phyloP scores from a whole-genome alignment of 2,329 filamentous ascomycete species.

The Stemphylium lycopersici region DNA sequence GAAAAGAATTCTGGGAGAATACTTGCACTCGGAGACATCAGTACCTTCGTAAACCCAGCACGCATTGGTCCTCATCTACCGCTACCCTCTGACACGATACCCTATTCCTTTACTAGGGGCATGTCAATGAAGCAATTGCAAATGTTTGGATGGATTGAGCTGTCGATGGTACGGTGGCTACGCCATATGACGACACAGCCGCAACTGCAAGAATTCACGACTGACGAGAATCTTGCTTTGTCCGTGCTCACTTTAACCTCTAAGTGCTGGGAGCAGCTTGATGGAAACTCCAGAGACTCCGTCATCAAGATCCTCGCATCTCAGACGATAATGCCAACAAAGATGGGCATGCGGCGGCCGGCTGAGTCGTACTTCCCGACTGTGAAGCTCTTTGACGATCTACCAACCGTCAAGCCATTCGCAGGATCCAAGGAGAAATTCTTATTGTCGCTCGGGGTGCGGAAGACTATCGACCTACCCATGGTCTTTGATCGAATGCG shows the following conservation, averaged over 20 bases:
- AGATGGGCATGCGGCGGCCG: slow-evolving; percentile 84
- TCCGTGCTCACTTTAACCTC: slow-evolving; percentile 81
- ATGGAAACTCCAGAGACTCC: slow-evolving; percentile 67
- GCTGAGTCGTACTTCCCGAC: slow-evolving; percentile 87
- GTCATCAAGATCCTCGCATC: slow-evolving; percentile 69
- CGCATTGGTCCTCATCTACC: slow-evolving; percentile 83
- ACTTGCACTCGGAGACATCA: slow-evolving; percentile 77
- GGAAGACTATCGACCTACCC: slow-evolving; percentile 92
- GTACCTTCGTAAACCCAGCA: slow-evolving; percentile 74
- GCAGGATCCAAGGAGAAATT: slow-evolving; percentile 89
- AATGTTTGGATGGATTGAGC: slow-evolving; percentile 81
- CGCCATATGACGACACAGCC: slow-evolving; percentile 70
- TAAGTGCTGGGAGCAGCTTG: slow-evolving; percentile 87
- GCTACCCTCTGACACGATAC: slow-evolving; percentile 79
- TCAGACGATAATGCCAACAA: slow-evolving; percentile 84
- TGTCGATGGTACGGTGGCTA: slow-evolving; percentile 87
- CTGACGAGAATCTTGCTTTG: slow-evolving; percentile 73
- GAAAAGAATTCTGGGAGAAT: slow-evolving; percentile 68
- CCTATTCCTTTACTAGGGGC: slow-evolving; percentile 78
- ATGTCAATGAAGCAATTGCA: slow-evolving; percentile 73
- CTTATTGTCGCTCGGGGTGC: slow-evolving; percentile 79
- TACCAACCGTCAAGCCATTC: slow-evolving; percentile 78
- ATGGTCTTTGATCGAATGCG: slow-evolving; percentile 91
- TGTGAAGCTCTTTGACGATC: slow-evolving; percentile 94
- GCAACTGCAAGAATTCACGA: slow-evolving; percentile 67